Conservation (phyloP, 1,139 yeast genomes). For the Yamadazyma songkhlaensis region DNA sequence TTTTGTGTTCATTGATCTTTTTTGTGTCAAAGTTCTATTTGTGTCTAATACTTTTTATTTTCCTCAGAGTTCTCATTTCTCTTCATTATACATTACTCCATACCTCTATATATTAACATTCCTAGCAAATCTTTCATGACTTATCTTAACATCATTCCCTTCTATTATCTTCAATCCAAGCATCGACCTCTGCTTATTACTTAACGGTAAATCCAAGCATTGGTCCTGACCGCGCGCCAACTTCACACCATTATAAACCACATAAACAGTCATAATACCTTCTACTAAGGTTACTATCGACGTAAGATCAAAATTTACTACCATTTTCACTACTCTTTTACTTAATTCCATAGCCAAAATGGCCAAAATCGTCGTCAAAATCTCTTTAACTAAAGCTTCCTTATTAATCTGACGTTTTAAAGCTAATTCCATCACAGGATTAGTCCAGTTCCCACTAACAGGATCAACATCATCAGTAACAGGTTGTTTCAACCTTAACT, state of each 20-base stretch:
- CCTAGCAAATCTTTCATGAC: constrained; percentile 2
- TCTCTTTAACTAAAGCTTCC: constrained; percentile 23
- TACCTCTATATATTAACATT: background rate
- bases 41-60: too few relatives aligned
- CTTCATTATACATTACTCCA: too few relatives aligned
- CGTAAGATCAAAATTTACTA: constrained; percentile 7
- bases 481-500: constrained; percentile 10
- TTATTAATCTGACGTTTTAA: constrained; percentile 33
- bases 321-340: constrained; percentile 4
- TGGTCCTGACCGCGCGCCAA: constrained; percentile 35
- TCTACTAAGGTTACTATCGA: constrained; percentile 8
- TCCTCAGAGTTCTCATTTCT: too few relatives aligned
- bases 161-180: constrained; percentile 27
- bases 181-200: constrained; percentile 31
- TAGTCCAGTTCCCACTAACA: constrained; percentile 41
- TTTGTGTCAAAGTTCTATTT: too few relatives aligned
- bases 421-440: constrained; percentile 38
- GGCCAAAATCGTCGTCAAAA: constrained; percentile 19
- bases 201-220: constrained; percentile 42
- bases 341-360: constrained; percentile 5
- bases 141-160: constrained; percentile 5
- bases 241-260: constrained; percentile 17
- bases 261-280: constrained; percentile 5
- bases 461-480: constrained; percentile 9
- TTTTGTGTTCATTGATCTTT: too few relatives aligned